Evolutionary conservation across 345 rosid species (phyloP), one percentile per base, ranked within the genome.

Genomic region (Isatis tinctoria): DNA sequence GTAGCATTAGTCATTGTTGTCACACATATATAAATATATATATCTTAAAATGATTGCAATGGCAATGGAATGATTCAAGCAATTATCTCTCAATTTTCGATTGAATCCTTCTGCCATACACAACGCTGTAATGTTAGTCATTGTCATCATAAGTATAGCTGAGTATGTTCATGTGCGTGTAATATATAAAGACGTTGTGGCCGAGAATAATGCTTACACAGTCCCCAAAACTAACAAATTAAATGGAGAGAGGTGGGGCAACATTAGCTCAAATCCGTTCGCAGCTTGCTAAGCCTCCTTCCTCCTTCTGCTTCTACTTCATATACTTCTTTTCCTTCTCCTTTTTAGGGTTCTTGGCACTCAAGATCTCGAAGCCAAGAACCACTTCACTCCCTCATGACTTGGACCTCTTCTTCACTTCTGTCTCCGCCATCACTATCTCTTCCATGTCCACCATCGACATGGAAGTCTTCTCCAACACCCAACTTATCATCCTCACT

Each of bases 361-460:
- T 85, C 41, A 81, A 63, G 12, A 45, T 75, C 49, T 53, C 82
- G 13, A 80, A 63, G 36, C 84, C 94, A 8, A 85, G 74, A 85
- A 72, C 81, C n/a, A 35, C 36, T 18, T 76, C 52, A 3, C 60
- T 8, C 30, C 91, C 82, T 24, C 81, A 54, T 45, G 74, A 73
- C 60, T 10, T 88, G 5, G 96, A 92, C 41, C 22, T 82, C 37
- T 89, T 85, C 81, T 92, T 92, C 83, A 92, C 93, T 5, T 86
- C 91, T 14, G 86, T 86, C 13, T 93, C 95, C 7, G 88, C 91
- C 0, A 5, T 82, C 8, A 84, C 98, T 0, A 82, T 81, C 37
- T 88, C 98, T 4, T 88, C 95, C 78, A 86, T 93, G 97, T 83
- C 88, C 17, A 81, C 93, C 0, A 77, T 93, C 0, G 97, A 93